A percentile compares a stretch with the other conserved stretches of the same genome.
These are phyloP conservation scores for Mrakia frigida DNA, from an alignment of 768 basidiomycete species.

Conservation along the genomic window DNA sequence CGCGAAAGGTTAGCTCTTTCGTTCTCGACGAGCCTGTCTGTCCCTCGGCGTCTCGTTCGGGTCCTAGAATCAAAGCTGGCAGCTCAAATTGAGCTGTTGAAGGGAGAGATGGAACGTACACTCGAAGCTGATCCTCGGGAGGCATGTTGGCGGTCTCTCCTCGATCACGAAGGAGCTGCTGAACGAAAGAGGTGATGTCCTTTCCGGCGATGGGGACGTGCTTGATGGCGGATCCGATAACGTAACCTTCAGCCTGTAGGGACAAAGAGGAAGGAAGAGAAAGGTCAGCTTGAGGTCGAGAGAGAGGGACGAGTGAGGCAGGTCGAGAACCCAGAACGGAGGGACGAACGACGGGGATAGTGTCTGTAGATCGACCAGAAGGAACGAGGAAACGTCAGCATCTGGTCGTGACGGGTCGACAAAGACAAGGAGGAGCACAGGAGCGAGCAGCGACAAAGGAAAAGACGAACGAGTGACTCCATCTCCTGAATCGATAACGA, in stretches of 20 bases:
- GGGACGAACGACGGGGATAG: conserved; percentile 56
- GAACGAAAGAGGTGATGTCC: conserved; percentile 93
- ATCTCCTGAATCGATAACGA: conserved; percentile 97
- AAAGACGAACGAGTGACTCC: conserved; percentile 73
- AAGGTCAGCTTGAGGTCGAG: background rate
- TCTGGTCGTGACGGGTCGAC: no score
- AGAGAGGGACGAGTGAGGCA: background rate
- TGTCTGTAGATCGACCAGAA: conserved; percentile 48
- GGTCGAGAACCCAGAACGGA: conserved; percentile 31
- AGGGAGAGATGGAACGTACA: conserved; percentile 44
- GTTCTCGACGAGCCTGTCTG: background rate
- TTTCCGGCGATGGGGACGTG: conserved; percentile 98
- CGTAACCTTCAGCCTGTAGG: conserved; percentile 80
- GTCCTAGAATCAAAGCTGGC: background rate
- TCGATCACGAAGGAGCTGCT: conserved; percentile 90
- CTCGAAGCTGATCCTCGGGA: conserved; percentile 85
- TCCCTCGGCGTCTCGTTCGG: no score
- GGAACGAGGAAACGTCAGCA: background rate
- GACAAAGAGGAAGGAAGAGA: background rate
- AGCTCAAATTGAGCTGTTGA: no score
- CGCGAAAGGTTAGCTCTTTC: background rate
- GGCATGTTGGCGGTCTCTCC: conserved; percentile 87
- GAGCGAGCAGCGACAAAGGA: background rate
- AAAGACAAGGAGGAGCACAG: background rate
- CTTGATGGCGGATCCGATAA: conserved; percentile 97